A percentile compares a stretch with the other conserved stretches of the same genome.
Conservation (phyloP, 1,284 basidiomycete genomes). For the Inonotus hispidus region DNA sequence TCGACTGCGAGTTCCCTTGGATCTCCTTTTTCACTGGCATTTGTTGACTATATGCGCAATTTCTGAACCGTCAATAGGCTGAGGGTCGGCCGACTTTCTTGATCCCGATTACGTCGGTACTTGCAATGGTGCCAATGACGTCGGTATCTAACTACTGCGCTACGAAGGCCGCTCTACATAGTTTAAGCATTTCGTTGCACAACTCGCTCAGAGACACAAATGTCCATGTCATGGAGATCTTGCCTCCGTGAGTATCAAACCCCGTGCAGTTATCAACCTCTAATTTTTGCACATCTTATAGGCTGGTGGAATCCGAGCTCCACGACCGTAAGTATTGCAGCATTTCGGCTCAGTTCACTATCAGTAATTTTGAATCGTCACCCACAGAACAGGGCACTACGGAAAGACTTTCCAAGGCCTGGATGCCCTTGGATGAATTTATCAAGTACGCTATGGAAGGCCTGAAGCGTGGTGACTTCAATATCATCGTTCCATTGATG, state of each 20-base stretch:
- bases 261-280: not conserved
- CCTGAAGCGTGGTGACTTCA: constrained; percentile 39
- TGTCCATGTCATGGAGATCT: constrained; percentile 52
- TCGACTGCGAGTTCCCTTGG: not conserved
- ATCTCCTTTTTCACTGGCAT: not conserved
- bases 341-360: not conserved
- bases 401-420: constrained; percentile 41
- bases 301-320: constrained; percentile 59
- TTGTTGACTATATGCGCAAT: not conserved
- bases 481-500: constrained; percentile 26
- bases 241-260: constrained; percentile 51
- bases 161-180: constrained; percentile 59
- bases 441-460: constrained; percentile 42
- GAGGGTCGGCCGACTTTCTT: constrained; percentile 44
- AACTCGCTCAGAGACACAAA: constrained; percentile 45
- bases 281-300: constrained; percentile 21
- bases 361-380: constrained; percentile 1
- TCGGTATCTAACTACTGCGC: constrained; percentile 49
- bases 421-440: constrained; percentile 57
- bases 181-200: constrained; percentile 44
- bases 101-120: constrained; percentile 47
- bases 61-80: constrained; percentile 24
- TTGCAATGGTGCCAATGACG: constrained; percentile 41
- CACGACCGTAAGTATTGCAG: constrained; percentile 46
- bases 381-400: constrained; percentile 46